Base-by-base conservation (phyloP, 1,139 yeast genomes). In the Protomyces inouyei region DNA sequence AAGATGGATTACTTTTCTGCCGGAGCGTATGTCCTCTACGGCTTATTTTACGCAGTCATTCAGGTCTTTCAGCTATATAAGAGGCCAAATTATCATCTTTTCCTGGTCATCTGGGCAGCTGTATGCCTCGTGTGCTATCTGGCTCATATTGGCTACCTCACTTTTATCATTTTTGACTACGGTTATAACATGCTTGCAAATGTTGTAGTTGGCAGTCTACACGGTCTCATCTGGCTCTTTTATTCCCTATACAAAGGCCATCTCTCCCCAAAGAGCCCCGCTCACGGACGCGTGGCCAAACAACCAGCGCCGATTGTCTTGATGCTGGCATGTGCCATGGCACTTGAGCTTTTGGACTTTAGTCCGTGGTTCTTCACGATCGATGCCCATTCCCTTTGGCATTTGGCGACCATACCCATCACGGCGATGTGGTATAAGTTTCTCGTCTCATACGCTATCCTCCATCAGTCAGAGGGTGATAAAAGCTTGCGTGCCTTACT, bases 111-210 rank as follows among this genome's bases (percentile, higher is more conserved):
- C 0, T 78, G 85, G 63, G 77, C 83, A 0, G 56, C 73, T 0
- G 57, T 76, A 0, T 85, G 92, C 67, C 64, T 79, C 0, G 65
- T 76, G 0, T 78, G 84, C 45, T 90, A 88, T 69, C 48, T 78
- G 0, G 77, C 79, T 16, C 98, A 93, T 74, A 79, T 93, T 9
- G 74, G 82, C 57, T 80, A 93, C 68, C 78, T 93, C 56, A 80
- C 86, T 48, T 73, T 76, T 54, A 74, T 83, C 14, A 87, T 86
- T 70, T 93, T 97, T 92, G 87, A 91, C 68, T 93, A 93, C 75
- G 85, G 95, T 0, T 93, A 93, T 75, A 93, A 93, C 76, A 93
- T 93, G 98, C 82, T 84, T 70, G 96, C 95, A 37, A 93, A 95
- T 71, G 85, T 93, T 1, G 75, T 82, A 1, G 82, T 90, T 63